Evolutionary conservation across 1,284 basidiomycete species (phyloP), one percentile per base, ranked within the genome.

Genomic region (Schizophyllum commune): DNA sequence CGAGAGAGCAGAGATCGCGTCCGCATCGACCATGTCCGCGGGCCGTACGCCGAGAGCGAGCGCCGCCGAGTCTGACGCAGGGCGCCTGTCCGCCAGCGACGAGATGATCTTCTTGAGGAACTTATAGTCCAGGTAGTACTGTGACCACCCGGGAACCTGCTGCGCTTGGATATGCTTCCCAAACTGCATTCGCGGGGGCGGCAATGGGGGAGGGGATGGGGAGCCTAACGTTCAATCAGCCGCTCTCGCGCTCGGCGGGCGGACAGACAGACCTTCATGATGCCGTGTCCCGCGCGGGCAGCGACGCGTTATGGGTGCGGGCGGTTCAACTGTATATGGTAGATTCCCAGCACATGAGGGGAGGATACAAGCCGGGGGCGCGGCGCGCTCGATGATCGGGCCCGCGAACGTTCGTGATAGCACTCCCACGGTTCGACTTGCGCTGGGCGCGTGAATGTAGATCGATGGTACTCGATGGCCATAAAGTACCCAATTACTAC

Each of bases 51-150:
- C 92, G 52, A 91, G 80, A 5, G 94, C 93, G 60, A 97, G 81
- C 20, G 94, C 84, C 27, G 93, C 92, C 9, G 93, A 92, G 73
- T 97, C 95, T 5, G 92, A 88, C 19, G 89, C 90, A 3, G 95
- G 90, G 63, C 91, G 86, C 68, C 95, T 94, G 52, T 94, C 92
- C 61, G 91, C 88, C 64, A 98, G 85, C n/a, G 96, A 97, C 65
- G 97, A 98, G 72, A 99, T 97, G 71, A 99, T 98, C 84, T 96
- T 96, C 79, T 97, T 97, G 73, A 97, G 82, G 68, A 91, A 91
- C 80, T 99, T 99, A 84, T 99, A 99, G 79, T 99, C 97, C 67
- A 98, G 86, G 75, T 99, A 99, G 78, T 94, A 95, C 32, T 83
- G 76, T 21, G 92, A 93, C 97, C 97, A 99, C 77, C 96, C 96